These are phyloP conservation scores for Monilinia fructicola DNA, from an alignment of 2,329 filamentous ascomycete genomes.

Conservation along the genomic window DNA sequence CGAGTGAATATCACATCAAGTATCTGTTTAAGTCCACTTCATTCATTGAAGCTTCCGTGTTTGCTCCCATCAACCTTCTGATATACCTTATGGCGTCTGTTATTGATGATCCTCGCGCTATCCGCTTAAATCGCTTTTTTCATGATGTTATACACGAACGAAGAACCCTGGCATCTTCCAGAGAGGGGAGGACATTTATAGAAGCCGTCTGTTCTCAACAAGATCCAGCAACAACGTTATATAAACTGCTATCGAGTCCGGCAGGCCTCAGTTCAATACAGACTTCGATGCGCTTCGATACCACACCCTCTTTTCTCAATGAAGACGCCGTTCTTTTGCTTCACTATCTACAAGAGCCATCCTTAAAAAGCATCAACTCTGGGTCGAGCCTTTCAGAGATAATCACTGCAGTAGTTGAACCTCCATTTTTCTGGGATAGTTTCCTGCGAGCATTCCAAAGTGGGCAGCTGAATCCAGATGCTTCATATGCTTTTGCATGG, in stretches of 20 bases:
- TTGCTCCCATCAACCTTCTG: not conserved
- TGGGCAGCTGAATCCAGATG: conserved; percentile 36
- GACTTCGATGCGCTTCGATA: conserved; percentile 46
- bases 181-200: conserved; percentile 48
- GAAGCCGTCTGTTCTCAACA: conserved; percentile 49
- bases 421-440: conserved; percentile 51
- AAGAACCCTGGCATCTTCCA: conserved; percentile 42
- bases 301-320: conserved; percentile 48
- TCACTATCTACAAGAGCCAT: conserved; percentile 40
- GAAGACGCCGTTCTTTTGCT: conserved; percentile 40
- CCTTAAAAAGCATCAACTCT: conserved; percentile 30
- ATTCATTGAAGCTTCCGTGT: not conserved
- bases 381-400: conserved; percentile 46
- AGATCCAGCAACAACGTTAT: conserved; percentile 45
- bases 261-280: conserved; percentile 43
- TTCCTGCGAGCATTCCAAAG: conserved; percentile 37
- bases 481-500: conserved; percentile 44
- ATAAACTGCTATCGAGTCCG: conserved; percentile 44
- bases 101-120: conserved; percentile 25
- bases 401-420: conserved; percentile 49
- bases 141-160: conserved; percentile 43
- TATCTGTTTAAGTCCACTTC: fast-evolving
- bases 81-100: conserved; percentile 11
- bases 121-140: conserved; percentile 44
- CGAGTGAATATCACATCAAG: not conserved